Evolutionary conservation across 495 filamentous ascomycete species (phyloP), one percentile per base, ranked within the genome.

Genomic region (Chaetomium fimeti): DNA sequence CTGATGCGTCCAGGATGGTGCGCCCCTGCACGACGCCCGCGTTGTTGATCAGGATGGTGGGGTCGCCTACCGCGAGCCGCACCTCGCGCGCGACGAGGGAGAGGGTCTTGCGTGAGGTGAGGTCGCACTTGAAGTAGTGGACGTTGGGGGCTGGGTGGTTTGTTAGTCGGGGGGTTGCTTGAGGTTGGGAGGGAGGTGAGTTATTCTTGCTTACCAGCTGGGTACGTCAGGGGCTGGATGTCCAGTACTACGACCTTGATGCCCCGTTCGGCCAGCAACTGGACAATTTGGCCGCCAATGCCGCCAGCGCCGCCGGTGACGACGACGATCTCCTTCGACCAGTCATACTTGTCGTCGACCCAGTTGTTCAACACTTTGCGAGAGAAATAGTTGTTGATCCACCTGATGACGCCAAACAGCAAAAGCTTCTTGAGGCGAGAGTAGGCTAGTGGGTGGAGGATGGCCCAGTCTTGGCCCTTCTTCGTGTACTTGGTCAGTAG

Each of bases 1-100:
- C 83, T 5, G 79, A 81, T 36, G 81, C 73, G 60, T 79, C 76
- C 28, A 91, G 82, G 61, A 92, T 81, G 24, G 82, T 81, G 27
- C 83, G 81, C 42, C 84, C 86, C n/a, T 79, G 80, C 24, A 80
- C 82, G 32, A 89, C 79, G 57, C 88, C 89, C 2, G 89, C 89
- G 71, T 91, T 92, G 79, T 90, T 90, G 76, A 92, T 87, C 0
- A 92, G 76, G 63, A 91, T 77, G 2, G 87, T 91, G 0, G 89
- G 89, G 7, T 80, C 49, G 64, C 89, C 89, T 62, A 89, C 75
- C 5, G 79, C 72, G 22, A 72, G 70, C 56, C 83, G 82, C 74
- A 91, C 81, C 29, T 77, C 51, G 18, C 68, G 45, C 0, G 82
- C 85, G 9, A 76, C 78, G 8, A 73, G 66, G 7, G 80, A 68